phyloP scores from a whole-genome alignment of 179 eudicot genomes.

The Spergularia azorica region DNA sequence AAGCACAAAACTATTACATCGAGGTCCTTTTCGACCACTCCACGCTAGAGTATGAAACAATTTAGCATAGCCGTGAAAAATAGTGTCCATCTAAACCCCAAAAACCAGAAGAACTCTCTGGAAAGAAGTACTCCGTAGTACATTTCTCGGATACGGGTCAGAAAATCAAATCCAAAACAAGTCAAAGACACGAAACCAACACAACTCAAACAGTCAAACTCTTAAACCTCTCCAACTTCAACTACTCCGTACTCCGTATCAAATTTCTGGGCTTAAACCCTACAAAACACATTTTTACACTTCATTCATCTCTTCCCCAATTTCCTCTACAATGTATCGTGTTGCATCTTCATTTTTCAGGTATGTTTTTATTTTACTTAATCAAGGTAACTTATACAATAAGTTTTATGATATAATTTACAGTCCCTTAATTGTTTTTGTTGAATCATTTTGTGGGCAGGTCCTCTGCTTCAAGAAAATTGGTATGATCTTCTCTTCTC shows the following conservation, averaged over 20 bases:
- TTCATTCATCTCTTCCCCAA: background rate
- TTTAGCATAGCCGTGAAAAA: background rate
- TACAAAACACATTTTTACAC: background rate
- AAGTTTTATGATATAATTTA: background rate
- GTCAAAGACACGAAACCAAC: background rate
- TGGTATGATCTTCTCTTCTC: constrained; percentile 40
- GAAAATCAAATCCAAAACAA: too few relatives aligned
- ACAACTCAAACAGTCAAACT: background rate
- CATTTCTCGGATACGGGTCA: too few relatives aligned
- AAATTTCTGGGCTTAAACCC: constrained; percentile 31
- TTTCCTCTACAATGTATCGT: constrained; percentile 35
- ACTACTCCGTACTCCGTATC: too few relatives aligned
- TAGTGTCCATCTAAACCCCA: background rate
- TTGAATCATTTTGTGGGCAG: constrained; percentile 35
- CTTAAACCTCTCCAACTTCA: constrained; percentile 17
- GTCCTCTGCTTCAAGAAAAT: constrained; percentile 63
- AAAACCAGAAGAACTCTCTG: background rate
- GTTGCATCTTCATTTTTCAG: constrained; percentile 40
- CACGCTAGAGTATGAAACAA: too few relatives aligned
- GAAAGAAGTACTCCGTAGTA: background rate
- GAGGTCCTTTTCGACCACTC: too few relatives aligned
- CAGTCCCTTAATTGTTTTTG: background rate
- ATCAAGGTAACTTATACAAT: background rate
- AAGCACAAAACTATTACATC: too few relatives aligned
- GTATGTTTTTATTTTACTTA: constrained; percentile 8